Evolutionary conservation across 352 stramenopile genomes (phyloP), one percentile per base, ranked within the genome.

Genomic region (Phytophthora colocasiae): DNA sequence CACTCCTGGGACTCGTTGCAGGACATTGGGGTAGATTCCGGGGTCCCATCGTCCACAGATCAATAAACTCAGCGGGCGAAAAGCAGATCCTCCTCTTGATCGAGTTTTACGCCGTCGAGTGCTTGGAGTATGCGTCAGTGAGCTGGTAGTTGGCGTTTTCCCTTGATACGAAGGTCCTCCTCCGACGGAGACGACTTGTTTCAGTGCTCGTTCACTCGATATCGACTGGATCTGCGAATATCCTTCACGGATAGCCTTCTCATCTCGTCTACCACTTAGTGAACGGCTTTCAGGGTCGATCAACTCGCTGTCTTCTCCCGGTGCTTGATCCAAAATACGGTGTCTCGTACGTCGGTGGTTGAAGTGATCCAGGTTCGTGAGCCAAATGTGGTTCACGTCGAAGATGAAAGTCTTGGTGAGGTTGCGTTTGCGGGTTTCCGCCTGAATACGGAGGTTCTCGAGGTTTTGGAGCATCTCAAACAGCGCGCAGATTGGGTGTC

Each of bases 331-430:
- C 31, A 45, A 19, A 31, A 55, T 53, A 6, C 43, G 55, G 44
- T 63, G 65, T 24, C 11, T 55, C 3, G 17, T 49, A 46, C 71
- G 55, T 36, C 69, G 76, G 26, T 83, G 75, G 48, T 93, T 90
- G 57, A 97, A 93, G 62, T 97, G 90, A 46, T 93, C 82, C 29
- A 97, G 76, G 62, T 97, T 97, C 9, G 90, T 95, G 50, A 98
- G 83, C 92, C 92, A 98, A 29, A 98, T 71, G 60, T 92, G 86
- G 64, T 97, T 92, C 39, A 98, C 92, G 59, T 97, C 87, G 17
- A 93, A 87, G 22, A 97, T 73, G 54, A 96, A 97, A 9, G 76
- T 73, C 61, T 93, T 95, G 51, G 75, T 81, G 22, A 89, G 72
- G 75, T 96, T 94, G 7, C 80, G 75, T 17, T 81, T 80, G 26